Base-by-base conservation (phyloP, 768 basidiomycete genomes). In the Phaffia tasmanica region DNA sequence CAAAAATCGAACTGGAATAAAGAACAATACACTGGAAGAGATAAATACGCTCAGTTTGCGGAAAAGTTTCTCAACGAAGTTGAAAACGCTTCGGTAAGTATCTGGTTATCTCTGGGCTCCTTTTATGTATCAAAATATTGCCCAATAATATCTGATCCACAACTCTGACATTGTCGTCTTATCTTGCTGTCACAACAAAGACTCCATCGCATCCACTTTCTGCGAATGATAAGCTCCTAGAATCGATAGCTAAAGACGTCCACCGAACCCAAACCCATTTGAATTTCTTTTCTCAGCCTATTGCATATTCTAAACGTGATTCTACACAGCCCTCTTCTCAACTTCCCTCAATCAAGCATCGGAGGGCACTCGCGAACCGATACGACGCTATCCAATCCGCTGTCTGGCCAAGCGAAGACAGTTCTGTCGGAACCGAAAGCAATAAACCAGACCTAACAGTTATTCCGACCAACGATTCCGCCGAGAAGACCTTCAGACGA, bases 1-100 rank as follows among this genome's bases (percentile, higher is more conserved):
- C 57, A 74, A 18, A 74, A 74, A 62, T 15, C 51, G 1, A 7
- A 18, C 23, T 76, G 75, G 75, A 64, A 64, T 23, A 19, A 54
- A 18, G 70, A 71, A 23, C 50, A 47, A 15, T 21, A 58, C 21
- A 27, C 67, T 15, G 60, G 72, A 42, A 53, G 73, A 35, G 48
- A 63, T 54, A 62, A 58, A 35, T 76, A 76, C 64, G 70, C 70
- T 67, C 71, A 57, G 11, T 50, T 59, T n/a, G 62, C 30, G 1
- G 16, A n/a, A 1, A 29, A 47, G n/a, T 58, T 68, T 25, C 54
- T 63, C 23, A 23, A 21, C 9, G 56, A 63, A 32, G 62, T 63
- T 19, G 49, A 35, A 0, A 6, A 47, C 1, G 25, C 60, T 46
- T 15, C 51, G 15, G 65, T 67, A 19, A 46, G 65, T 67, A 21